Base-by-base conservation (phyloP, 495 filamentous ascomycete genomes). In the Penicillium pancosmium region DNA sequence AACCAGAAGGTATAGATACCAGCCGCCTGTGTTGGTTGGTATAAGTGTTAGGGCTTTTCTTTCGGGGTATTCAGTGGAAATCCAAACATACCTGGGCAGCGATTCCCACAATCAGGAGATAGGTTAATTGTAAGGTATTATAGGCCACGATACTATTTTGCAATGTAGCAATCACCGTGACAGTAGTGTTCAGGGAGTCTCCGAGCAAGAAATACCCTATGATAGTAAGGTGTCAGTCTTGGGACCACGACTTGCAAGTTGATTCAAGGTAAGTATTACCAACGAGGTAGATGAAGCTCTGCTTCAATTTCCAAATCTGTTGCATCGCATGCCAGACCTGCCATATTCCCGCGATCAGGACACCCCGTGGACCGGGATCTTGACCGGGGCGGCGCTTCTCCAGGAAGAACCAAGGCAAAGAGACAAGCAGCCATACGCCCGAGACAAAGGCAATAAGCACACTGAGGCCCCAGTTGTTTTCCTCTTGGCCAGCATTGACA, bases 401-500 rank as follows among this genome's bases (percentile, higher is more conserved):
- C 4, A 87, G 61, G 44, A 86, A 62, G 66, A 88, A 88, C 85
- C 85, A 88, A 1, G 85, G 85, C 35, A 87, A 60, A 13, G 82
- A 81, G 16, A 87, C 60, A 6, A 84, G 71, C 13, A 88, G 53
- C 85, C 85, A 87, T 18, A 87, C 79, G 13, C 84, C 84, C 27
- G 80, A 86, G 2, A 77, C 83, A 69, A 87, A 87, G 5, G 86
- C 84, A 49, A 89, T 84, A 6, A 88, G 71, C 2, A 87, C 86
- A 58, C 81, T 85, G 43, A 87, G 56, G 0, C 86, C 86, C 81
- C 83, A 88, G 56, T 86, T 88, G 61, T 89, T 89, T 57, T 85
- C 82, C 12, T 69, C 79, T 43, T 74, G 63, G 56, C 81, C 83
- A 6, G 72, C 82, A 63, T 86, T 81, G 47, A 87, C 85, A 25